phyloP scores from a whole-genome alignment of 352 stramenopile species.

The Globisporangium spiculum region DNA sequence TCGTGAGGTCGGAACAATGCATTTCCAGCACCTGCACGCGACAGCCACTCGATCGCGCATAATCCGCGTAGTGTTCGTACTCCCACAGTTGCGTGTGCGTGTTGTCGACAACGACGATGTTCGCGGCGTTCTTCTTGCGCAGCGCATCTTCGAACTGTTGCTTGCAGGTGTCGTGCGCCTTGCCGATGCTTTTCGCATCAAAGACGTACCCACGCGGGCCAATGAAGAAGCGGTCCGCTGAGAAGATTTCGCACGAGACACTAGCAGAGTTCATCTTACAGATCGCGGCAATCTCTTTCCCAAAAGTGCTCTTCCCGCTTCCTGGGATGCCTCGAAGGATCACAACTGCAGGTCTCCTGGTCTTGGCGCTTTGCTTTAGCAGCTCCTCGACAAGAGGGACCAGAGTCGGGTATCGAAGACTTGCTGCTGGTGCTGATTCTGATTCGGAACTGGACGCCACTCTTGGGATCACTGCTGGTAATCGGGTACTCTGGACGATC shows the following conservation, averaged over 20 bases:
- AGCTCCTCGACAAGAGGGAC: conserved; percentile 35
- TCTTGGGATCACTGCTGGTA: conserved; percentile 19
- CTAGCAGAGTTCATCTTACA: conserved; percentile 22
- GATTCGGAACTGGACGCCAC: background rate
- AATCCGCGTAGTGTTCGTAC: conserved; percentile 51
- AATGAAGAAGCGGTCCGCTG: conserved; percentile 67
- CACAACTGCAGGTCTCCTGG: conserved; percentile 35
- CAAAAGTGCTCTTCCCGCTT: conserved; percentile 67
- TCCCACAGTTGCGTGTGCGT: conserved; percentile 71
- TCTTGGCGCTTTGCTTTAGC: conserved; percentile 23
- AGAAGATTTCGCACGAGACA: conserved; percentile 39
- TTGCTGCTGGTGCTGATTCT: background rate
- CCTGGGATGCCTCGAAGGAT: conserved; percentile 71
- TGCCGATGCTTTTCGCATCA: conserved; percentile 43
- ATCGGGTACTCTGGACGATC: conserved; percentile 23
- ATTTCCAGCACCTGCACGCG: conserved; percentile 51
- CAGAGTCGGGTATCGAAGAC: conserved; percentile 33
- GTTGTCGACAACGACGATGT: conserved; percentile 70
- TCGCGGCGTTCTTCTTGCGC: conserved; percentile 4
- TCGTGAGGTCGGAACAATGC: conserved; percentile 42
- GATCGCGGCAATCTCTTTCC: conserved; percentile 37
- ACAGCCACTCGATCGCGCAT: conserved; percentile 26
- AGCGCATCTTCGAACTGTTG: conserved; percentile 36
- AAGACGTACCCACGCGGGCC: conserved; percentile 61
- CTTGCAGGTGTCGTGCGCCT: conserved; percentile 51